Evolutionary conservation across 768 basidiomycete genomes (phyloP), one percentile per base, ranked within the genome.

Genomic region (Trametes maxima): DNA sequence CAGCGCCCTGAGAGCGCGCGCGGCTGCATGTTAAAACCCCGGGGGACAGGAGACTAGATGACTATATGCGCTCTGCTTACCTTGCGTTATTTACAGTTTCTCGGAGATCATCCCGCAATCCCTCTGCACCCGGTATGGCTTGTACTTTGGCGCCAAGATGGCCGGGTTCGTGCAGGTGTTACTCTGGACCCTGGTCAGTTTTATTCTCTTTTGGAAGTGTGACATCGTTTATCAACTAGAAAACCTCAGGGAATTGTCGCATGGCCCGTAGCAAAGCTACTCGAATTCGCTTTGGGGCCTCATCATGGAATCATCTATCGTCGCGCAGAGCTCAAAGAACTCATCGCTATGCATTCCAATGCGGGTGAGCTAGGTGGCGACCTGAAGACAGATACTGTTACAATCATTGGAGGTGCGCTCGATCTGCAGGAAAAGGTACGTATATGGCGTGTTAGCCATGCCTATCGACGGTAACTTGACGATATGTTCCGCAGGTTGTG

Each of bases 271-370:
- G 90, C 94, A 0, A 93, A 92, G 69, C 67, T 95, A 0, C 80
- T 95, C 10, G 90, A 94, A 67, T 82, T 85, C 59, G 82, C 82
- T 3, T 81, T 96, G 5, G 94, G 94, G 5, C 76, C 87, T 0
- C 92, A 95, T 72, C 92, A 94, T 69, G 94, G 94, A 22, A 93
- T 95, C 70, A 93, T 95, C 50, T 96, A 95, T 68, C 83, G 94
- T 7, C 83, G 93, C 55, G 84, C 82, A 59, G 75, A 96, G 70
- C 80, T 96, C 28, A 94, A 95, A 68, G 94, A 95, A 70, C 77
- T 96, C 25, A 94, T 96, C 59, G 92, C 92, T 1, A 85, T 95
- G 84, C 94, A 96, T 64, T 87, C 86, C 2, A 84, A 82, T 0
- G 80, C 81, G 35, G 87, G 83, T 5, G 79, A 87, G 0, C 88